A percentile compares a stretch with the other conserved stretches of the same genome.
phyloP scores from a whole-genome alignment of 176 grass and related monocot species.

The Carex kokanica region DNA sequence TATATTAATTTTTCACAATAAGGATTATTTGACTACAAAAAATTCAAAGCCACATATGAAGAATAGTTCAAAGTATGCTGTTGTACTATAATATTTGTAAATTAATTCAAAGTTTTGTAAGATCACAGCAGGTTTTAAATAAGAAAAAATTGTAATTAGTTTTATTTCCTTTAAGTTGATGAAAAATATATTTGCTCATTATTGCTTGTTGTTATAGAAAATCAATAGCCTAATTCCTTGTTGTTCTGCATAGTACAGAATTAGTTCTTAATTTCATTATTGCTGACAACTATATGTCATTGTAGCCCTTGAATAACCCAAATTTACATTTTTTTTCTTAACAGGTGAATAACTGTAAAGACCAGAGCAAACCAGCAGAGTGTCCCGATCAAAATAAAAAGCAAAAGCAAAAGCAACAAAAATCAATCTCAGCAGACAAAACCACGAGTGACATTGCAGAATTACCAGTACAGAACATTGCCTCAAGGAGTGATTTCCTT shows the following conservation, averaged over 20 bases:
- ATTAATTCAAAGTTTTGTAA: neutral
- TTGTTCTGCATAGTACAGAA: neutral
- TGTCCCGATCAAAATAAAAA: neutral
- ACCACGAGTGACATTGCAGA: neutral
- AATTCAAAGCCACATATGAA: neutral
- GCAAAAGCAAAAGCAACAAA: neutral
- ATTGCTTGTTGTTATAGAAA: neutral
- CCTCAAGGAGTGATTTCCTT: neutral
- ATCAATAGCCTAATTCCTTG: neutral
- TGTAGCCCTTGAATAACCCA: neutral
- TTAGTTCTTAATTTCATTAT: neutral
- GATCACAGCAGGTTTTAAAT: neutral
- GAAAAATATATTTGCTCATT: too few relatives aligned
- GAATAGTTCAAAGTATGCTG: neutral
- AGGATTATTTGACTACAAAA: neutral
- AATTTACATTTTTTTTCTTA: neutral
- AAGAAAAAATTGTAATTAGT: neutral
- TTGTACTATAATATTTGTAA: neutral
- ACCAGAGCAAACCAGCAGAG: neutral
- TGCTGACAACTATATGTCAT: neutral
- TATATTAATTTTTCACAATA: neutral
- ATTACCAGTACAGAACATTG: conserved; percentile 7
- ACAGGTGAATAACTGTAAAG: neutral
- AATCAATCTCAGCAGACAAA: neutral
- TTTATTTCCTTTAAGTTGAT: neutral